phyloP scores from a whole-genome alignment of 202 grass and related monocot genomes.

The Miscanthus sacchariflorus region DNA sequence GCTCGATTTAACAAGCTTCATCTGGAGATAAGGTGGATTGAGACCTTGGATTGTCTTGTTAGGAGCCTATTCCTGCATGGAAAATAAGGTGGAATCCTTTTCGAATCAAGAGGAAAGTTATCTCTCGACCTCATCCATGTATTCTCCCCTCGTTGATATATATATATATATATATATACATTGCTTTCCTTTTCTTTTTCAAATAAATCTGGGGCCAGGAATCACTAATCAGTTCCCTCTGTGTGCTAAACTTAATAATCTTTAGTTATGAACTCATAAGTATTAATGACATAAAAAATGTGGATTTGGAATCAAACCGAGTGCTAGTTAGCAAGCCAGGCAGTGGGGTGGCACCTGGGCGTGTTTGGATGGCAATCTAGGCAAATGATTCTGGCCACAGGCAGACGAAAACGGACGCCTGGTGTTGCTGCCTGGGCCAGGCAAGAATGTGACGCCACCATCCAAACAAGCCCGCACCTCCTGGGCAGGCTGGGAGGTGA shows the following conservation, averaged over 20 bases:
- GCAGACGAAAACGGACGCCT: neutral
- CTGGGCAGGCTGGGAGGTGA: neutral
- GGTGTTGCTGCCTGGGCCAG: neutral
- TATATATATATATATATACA: no score
- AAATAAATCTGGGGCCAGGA: neutral
- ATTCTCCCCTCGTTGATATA: neutral
- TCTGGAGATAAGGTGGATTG: neutral
- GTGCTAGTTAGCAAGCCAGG: neutral
- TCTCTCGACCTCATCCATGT: neutral
- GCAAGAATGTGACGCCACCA: neutral
- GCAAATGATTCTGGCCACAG: neutral
- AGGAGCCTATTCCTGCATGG: neutral
- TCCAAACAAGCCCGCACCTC: neutral
- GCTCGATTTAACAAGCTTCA: neutral
- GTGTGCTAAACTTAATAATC: neutral
- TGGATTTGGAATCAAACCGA: neutral
- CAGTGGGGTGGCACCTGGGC: neutral
- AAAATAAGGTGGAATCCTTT: neutral
- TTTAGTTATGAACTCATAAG: neutral
- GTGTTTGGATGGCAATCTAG: neutral
- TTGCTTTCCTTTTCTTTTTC: neutral
- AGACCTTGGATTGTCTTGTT: neutral
- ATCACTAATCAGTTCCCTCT: slow-evolving; percentile 3
- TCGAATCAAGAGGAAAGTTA: neutral
- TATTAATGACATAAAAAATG: neutral